Conservation (phyloP, 257 asterid genomes). For the Ajuga chamaepitys region DNA sequence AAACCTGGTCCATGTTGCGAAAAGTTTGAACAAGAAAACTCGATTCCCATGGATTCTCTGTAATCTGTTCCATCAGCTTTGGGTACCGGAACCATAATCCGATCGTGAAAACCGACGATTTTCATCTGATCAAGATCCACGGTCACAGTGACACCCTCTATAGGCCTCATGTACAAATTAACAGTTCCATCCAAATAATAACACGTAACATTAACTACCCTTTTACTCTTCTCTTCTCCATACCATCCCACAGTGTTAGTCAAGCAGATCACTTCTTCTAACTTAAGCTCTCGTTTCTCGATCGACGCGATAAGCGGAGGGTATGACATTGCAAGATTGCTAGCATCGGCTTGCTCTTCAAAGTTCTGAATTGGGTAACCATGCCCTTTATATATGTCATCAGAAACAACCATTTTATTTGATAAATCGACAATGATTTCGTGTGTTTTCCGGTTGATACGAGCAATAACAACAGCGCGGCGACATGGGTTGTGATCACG, state of each 20-base stretch:
- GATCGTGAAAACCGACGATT: slow-evolving; percentile 32
- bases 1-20: slow-evolving; percentile 27
- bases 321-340: slow-evolving; percentile 25
- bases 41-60: slow-evolving; percentile 13
- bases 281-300: slow-evolving; percentile 44
- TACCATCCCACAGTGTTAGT: slow-evolving; percentile 51
- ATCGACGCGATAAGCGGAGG: slow-evolving; percentile 45
- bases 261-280: slow-evolving; percentile 47
- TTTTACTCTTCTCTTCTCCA: slow-evolving; percentile 40
- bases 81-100: slow-evolving; percentile 47
- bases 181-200: slow-evolving; percentile 56
- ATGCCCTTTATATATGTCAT: slow-evolving; percentile 31
- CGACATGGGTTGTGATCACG: slow-evolving; percentile 22
- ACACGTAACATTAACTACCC: slow-evolving; percentile 45
- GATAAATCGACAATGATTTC: slow-evolving; percentile 42
- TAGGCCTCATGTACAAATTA: slow-evolving; percentile 69
- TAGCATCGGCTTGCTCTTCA: slow-evolving; percentile 38
- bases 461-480: slow-evolving; percentile 38
- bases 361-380: slow-evolving; percentile 46
- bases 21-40: background rate
- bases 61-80: slow-evolving; percentile 54
- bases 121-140: slow-evolving; percentile 69
- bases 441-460: slow-evolving; percentile 25
- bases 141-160: slow-evolving; percentile 50
- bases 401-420: slow-evolving; percentile 19